A percentile compares a stretch with the other conserved stretches of the same genome.
phyloP scores from a whole-genome alignment of 78 protist species.

The Bigelowiella natans region DNA sequence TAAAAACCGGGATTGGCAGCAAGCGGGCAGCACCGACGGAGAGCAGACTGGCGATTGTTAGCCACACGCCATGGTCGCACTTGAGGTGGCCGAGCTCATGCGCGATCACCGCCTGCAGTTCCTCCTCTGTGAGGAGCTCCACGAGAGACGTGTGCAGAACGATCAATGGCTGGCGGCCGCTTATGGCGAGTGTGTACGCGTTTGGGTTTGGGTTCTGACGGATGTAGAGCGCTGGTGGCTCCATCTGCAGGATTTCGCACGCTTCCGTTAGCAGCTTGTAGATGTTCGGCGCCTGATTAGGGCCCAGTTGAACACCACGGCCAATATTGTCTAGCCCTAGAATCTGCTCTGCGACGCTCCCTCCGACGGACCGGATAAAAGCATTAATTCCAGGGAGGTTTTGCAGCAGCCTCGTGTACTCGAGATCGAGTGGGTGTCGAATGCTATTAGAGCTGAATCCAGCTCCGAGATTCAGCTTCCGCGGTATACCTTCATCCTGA shows the following conservation, averaged over 20 bases:
- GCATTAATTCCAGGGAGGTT: background rate
- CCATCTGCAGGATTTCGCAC: background rate
- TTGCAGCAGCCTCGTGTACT: background rate
- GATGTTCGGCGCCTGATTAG: conserved; percentile 13
- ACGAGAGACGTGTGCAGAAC: conserved; percentile 2
- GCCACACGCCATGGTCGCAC: conserved; percentile 18
- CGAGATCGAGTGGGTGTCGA: background rate
- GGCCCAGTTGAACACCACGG: conserved; percentile 2
- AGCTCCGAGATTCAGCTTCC: background rate
- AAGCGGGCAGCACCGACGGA: background rate
- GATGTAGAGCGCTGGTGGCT: conserved; percentile 1
- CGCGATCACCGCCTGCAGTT: conserved; percentile 24
- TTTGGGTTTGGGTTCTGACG: conserved; percentile 6
- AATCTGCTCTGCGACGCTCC: background rate
- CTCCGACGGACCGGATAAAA: background rate
- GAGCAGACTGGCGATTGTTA: conserved; percentile 3
- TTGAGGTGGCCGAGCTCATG: conserved; percentile 26
- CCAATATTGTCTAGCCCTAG: conserved; percentile 9
- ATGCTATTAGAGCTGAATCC: background rate
- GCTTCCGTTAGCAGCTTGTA: background rate
- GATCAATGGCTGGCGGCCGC: conserved; percentile 10
- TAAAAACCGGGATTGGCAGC: background rate
- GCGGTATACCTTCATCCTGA: too few relatives aligned
- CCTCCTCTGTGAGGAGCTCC: background rate
- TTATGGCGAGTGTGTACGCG: conserved; percentile 20